Conservation (phyloP, 202 grass and related monocot genomes). For the Carex arenaria region DNA sequence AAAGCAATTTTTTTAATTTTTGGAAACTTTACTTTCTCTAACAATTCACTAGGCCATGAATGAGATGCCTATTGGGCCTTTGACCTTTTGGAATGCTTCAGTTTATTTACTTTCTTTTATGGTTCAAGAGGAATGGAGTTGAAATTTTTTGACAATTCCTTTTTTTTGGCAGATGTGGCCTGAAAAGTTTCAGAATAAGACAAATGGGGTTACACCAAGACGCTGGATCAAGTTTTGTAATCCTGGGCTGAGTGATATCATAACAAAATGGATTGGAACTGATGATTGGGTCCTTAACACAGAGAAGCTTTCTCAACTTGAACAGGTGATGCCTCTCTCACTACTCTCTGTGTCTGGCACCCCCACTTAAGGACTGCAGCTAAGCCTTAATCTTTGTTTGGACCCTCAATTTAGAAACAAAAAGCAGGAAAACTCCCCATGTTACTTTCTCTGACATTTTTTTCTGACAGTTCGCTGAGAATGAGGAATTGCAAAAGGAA, state of each 20-base stretch:
- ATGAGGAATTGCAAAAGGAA: slow-evolving; percentile 78
- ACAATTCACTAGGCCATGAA: not conserved
- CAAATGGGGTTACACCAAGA: slow-evolving; percentile 98
- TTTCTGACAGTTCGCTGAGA: slow-evolving; percentile 64
- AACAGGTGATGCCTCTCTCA: slow-evolving; percentile 47
- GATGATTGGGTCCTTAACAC: slow-evolving; percentile 96
- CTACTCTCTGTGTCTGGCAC: not conserved
- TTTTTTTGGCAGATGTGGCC: slow-evolving; percentile 77
- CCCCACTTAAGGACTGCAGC: not conserved
- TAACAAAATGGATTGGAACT: slow-evolving; percentile 90
- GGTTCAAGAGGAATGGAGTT: not conserved
- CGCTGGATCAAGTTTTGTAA: slow-evolving; percentile 98
- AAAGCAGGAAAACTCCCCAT: not conserved
- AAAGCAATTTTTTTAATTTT: not conserved
- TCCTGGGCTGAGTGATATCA: slow-evolving; percentile 75
- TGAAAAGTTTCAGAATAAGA: slow-evolving; percentile 96
- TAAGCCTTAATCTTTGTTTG: not conserved
- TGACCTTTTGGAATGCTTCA: not conserved
- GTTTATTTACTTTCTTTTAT: not conserved
- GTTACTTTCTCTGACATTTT: slow-evolving; percentile 24
- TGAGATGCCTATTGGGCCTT: not conserved
- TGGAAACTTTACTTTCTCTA: not conserved
- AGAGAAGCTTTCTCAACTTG: slow-evolving; percentile 63
- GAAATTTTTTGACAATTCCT: not conserved
- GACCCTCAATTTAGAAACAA: not conserved